Percentiles rank a stretch among this genome's conserved stretches.
Evolutionary conservation across 2,329 filamentous ascomycete species (phyloP).

Genomic region (Stagonosporopsis rhizophila): DNA sequence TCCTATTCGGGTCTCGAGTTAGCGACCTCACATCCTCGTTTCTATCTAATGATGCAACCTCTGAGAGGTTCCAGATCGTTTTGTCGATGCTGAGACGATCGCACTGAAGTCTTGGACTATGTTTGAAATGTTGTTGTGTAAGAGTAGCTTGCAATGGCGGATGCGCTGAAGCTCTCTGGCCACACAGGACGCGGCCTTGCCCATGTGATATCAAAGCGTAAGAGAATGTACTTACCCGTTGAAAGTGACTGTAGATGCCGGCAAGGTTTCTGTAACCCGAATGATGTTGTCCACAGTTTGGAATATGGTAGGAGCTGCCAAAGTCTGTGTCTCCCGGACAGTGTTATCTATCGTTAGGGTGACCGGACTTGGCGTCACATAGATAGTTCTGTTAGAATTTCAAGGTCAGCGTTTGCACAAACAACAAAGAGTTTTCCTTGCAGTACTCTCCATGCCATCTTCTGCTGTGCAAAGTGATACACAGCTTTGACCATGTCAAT

Average conservation of each 20-base stretch:
- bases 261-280: not conserved
- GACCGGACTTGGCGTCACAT: not conserved
- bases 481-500: no score
- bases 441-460: not conserved
- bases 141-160: no score
- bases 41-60: not conserved
- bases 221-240: conserved; percentile 1
- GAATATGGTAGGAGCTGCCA: not conserved
- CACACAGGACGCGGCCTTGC: no score
- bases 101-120: no score
- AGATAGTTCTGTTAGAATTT: not conserved
- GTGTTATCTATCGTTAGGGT: conserved; percentile 2
- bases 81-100: no score
- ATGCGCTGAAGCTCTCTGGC: no score
- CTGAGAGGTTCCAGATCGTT: not conserved
- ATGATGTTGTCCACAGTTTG: not conserved
- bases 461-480: no score
- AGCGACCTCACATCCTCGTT: not conserved
- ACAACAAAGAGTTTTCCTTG: not conserved
- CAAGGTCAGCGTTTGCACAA: not conserved
- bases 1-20: not conserved
- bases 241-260: conserved; percentile 6
- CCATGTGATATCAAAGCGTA: no score
- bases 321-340: not conserved
- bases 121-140: no score